Percentiles rank a stretch among this genome's conserved stretches.
Conservation (phyloP, 2,329 filamentous ascomycete genomes). For the Botrytis squamosa region DNA sequence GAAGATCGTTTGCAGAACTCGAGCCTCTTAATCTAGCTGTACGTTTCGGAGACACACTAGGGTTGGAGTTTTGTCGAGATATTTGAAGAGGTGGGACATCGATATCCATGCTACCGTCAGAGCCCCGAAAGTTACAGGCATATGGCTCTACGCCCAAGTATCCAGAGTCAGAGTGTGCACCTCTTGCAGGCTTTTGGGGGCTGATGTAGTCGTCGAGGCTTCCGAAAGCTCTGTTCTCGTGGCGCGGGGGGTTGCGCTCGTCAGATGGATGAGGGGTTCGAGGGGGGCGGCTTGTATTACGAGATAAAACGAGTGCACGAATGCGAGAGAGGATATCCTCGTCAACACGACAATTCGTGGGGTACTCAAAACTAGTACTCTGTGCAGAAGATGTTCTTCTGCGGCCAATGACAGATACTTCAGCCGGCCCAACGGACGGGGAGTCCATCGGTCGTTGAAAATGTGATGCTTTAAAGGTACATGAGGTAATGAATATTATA, state of each 20-base stretch:
- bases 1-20: constrained; percentile 27
- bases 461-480: constrained; percentile 1
- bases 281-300: constrained; percentile 31
- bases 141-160: constrained; percentile 20
- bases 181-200: not conserved
- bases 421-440: constrained; percentile 24
- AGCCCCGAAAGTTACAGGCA: constrained; percentile 6
- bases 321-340: constrained; percentile 36
- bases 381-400: constrained; percentile 29
- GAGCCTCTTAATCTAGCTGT: constrained; percentile 22
- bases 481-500: constrained; percentile 19
- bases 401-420: constrained; percentile 20
- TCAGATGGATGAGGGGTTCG: constrained; percentile 34
- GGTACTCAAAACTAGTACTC: constrained; percentile 32
- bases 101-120: constrained; percentile 23
- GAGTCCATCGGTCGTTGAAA: constrained; percentile 29
- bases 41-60: not conserved
- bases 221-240: constrained; percentile 20
- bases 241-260: constrained; percentile 23
- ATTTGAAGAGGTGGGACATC: not conserved
- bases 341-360: constrained; percentile 30
- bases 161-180: constrained; percentile 30
- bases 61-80: constrained; percentile 16
- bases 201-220: constrained; percentile 29
- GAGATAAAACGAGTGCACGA: constrained; percentile 34